Evolutionary conservation across 1,139 yeast species (phyloP).

Genomic region (Eremothecium coryli): DNA sequence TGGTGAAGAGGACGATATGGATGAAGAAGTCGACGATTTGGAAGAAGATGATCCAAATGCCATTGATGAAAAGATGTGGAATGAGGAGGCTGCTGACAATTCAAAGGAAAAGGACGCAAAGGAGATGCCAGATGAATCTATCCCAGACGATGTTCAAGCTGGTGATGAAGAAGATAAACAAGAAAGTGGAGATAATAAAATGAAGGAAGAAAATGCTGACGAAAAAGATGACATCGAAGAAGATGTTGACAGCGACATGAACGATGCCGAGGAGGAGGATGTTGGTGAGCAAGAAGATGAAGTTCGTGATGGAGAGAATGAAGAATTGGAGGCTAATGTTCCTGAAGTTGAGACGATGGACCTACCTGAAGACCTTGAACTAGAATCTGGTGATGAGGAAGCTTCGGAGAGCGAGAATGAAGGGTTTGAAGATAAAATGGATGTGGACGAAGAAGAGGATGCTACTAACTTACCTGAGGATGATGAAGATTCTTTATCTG

Average conservation of each 20-base stretch:
- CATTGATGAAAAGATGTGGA: conserved; percentile 98
- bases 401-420: conserved; percentile 36
- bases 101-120: conserved; percentile 68
- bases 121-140: conserved; percentile 48
- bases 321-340: conserved; percentile 59
- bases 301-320: conserved; percentile 62
- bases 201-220: conserved; percentile 35
- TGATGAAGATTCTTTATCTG: conserved; percentile 28
- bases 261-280: conserved; percentile 57
- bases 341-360: conserved; percentile 78
- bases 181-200: conserved; percentile 34
- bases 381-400: conserved; percentile 62
- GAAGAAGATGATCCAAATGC: conserved; percentile 93
- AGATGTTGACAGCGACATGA: conserved; percentile 53
- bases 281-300: conserved; percentile 76
- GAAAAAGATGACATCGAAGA: conserved; percentile 46
- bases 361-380: conserved; percentile 76
- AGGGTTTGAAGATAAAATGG: conserved; percentile 30
- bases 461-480: conserved; percentile 29
- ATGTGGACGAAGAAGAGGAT: conserved; percentile 26
- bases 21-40: conserved; percentile 83
- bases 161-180: conserved; percentile 29
- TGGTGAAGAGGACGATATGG: conserved; percentile 50
- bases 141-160: conserved; percentile 57
- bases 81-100: conserved; percentile 75